These are phyloP conservation scores for Eutrema japonicum DNA, from an alignment of 345 rosid genomes.

Conservation along the genomic window DNA sequence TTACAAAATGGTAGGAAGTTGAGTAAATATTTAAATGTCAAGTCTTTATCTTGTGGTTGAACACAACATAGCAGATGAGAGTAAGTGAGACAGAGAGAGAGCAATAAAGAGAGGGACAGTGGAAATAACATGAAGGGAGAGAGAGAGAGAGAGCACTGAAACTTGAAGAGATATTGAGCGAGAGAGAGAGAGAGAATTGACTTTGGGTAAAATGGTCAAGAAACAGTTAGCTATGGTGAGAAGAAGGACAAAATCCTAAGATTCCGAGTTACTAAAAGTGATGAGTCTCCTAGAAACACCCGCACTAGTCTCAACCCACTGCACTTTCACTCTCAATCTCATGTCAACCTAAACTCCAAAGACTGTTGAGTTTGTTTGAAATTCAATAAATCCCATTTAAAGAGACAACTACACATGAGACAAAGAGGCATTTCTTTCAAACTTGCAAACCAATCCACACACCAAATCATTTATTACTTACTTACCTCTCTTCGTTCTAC, in stretches of 20 bases:
- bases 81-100: conserved; percentile 27
- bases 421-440: conserved; percentile 52
- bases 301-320: conserved; percentile 55
- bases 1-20: neutral
- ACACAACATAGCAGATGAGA: conserved; percentile 24
- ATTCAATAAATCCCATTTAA: conserved; percentile 41
- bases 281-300: conserved; percentile 70
- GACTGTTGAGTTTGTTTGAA: conserved; percentile 34
- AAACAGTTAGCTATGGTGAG: conserved; percentile 38
- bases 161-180: conserved; percentile 40
- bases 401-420: conserved; percentile 81
- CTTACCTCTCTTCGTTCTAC: conserved; percentile 22
- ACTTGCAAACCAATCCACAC: conserved; percentile 43
- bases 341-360: conserved; percentile 26
- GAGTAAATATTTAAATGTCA: neutral
- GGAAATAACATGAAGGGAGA: conserved; percentile 39
- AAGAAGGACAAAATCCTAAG: conserved; percentile 72
- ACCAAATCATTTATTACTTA: conserved; percentile 34
- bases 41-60: conserved; percentile 33
- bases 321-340: conserved; percentile 65
- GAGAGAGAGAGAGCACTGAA: conserved; percentile 51
- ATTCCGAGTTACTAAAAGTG: conserved; percentile 74
- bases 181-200: neutral
- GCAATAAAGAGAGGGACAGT: conserved; percentile 31
- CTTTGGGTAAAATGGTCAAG: conserved; percentile 34